Percentiles rank a stretch among this genome's conserved stretches.
These are phyloP conservation scores for Cardamine occulta DNA, from an alignment of 345 rosid species.

Conservation along the genomic window DNA sequence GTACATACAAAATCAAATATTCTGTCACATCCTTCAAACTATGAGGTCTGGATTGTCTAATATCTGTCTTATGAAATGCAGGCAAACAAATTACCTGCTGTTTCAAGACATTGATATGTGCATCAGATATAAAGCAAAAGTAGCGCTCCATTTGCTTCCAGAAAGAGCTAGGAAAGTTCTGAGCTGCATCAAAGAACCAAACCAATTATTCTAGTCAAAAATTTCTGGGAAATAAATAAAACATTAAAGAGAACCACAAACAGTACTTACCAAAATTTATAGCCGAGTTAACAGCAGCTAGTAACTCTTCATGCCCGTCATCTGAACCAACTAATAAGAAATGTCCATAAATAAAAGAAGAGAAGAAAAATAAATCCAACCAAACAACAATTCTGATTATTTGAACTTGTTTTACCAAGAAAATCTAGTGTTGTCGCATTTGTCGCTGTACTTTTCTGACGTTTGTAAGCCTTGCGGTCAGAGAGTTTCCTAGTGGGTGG, in stretches of 20 bases:
- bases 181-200: slow-evolving; percentile 59
- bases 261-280: slow-evolving; percentile 59
- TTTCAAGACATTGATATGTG: slow-evolving; percentile 66
- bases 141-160: slow-evolving; percentile 88
- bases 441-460: slow-evolving; percentile 64
- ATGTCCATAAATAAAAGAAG: slow-evolving; percentile 34
- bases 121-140: slow-evolving; percentile 74
- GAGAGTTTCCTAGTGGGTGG: slow-evolving; percentile 94
- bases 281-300: slow-evolving; percentile 83
- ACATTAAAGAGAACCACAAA: slow-evolving; percentile 27
- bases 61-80: slow-evolving; percentile 24
- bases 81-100: slow-evolving; percentile 59
- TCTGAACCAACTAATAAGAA: slow-evolving; percentile 69
- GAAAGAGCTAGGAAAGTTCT: slow-evolving; percentile 54
- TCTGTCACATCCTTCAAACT: slow-evolving; percentile 29
- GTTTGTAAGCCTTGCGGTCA: slow-evolving; percentile 87
- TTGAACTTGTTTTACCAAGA: slow-evolving; percentile 63
- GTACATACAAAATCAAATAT: slow-evolving; percentile 13
- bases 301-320: slow-evolving; percentile 85
- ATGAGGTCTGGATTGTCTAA: slow-evolving; percentile 19
- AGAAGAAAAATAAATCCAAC: slow-evolving; percentile 16
- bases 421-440: slow-evolving; percentile 69
- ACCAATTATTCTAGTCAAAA: slow-evolving; percentile 36
- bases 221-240: slow-evolving; percentile 3
- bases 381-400: slow-evolving; percentile 23